phyloP scores from a whole-genome alignment of 2,329 filamentous ascomycete genomes.

The Diaporthe sp. region DNA sequence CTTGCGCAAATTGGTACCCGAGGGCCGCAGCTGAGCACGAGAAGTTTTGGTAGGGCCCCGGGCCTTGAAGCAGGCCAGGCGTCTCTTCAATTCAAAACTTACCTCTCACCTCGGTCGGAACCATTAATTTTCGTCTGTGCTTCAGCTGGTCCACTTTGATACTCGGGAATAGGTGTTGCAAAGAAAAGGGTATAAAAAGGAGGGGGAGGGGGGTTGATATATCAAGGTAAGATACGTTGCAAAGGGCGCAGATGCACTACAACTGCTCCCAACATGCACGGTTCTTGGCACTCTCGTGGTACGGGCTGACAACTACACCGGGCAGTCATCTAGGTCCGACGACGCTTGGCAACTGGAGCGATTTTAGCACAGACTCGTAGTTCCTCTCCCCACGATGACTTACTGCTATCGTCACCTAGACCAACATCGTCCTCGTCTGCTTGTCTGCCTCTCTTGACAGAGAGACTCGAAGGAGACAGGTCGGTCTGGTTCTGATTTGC shows the following conservation, averaged over 20 bases:
- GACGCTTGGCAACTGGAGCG: slow-evolving; percentile 63
- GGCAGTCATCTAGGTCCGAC: slow-evolving; percentile 52
- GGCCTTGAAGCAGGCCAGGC: slow-evolving; percentile 12
- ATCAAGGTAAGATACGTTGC: not conserved
- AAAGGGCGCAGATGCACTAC: slow-evolving; percentile 40
- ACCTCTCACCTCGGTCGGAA: slow-evolving; percentile 22
- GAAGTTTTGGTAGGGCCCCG: not conserved
- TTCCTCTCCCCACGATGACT: not conserved
- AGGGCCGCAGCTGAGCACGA: slow-evolving; percentile 12
- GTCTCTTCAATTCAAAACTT: slow-evolving; percentile 28
- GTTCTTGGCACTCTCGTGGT: not conserved
- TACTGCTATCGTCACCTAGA: slow-evolving; percentile 56
- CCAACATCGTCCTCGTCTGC: slow-evolving; percentile 47
- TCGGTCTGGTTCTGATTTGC: slow-evolving; percentile 40
- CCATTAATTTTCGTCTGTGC: slow-evolving; percentile 11
- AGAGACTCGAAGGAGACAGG: slow-evolving; percentile 44
- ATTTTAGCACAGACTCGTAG: slow-evolving; percentile 46
- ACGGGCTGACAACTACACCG: slow-evolving; percentile 22
- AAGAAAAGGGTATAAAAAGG: not conserved
- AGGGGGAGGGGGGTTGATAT: not conserved
- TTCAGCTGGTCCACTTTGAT: slow-evolving; percentile 30
- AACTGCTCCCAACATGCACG: slow-evolving; percentile 22
- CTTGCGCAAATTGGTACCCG: not conserved
- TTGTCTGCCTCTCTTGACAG: slow-evolving; percentile 49
- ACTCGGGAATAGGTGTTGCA: not conserved